Evolutionary conservation across 148 eudicot species (phyloP).

Genomic region (Rhododendron simsii): DNA sequence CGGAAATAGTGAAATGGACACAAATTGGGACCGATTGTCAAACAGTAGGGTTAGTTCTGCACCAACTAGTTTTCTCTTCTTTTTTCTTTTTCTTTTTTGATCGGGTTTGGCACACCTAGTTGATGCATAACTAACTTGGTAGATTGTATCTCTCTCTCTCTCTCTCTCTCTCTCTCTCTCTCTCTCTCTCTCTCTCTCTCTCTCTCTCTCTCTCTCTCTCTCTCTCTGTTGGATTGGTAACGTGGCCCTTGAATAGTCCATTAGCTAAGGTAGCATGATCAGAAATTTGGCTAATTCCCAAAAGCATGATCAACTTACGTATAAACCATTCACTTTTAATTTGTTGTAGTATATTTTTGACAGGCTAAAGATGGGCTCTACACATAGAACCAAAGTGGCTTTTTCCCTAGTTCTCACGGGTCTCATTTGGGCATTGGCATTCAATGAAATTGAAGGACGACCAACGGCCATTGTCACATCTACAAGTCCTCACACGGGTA

Average conservation of each 20-base stretch:
- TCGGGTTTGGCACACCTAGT: background rate
- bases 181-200: background rate
- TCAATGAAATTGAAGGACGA: background rate
- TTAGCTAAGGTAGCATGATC: background rate
- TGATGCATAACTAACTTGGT: background rate
- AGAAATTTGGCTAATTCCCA: background rate
- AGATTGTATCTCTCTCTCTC: background rate
- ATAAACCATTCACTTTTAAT: background rate
- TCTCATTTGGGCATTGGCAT: background rate
- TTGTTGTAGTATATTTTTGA: background rate
- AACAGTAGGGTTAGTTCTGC: background rate
- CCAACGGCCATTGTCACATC: background rate
- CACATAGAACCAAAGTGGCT: background rate
- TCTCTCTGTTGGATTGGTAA: background rate
- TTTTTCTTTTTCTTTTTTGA: no score
- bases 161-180: background rate
- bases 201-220: background rate
- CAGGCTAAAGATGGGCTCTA: constrained; percentile 5
- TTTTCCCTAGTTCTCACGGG: background rate
- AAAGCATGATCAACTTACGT: background rate
- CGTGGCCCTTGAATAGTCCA: background rate
- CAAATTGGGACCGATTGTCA: no score
- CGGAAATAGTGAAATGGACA: no score
- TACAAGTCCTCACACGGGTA: background rate
- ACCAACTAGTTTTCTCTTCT: no score